phyloP scores from a whole-genome alignment of 306 rosid species.

The Corylus avellana region DNA sequence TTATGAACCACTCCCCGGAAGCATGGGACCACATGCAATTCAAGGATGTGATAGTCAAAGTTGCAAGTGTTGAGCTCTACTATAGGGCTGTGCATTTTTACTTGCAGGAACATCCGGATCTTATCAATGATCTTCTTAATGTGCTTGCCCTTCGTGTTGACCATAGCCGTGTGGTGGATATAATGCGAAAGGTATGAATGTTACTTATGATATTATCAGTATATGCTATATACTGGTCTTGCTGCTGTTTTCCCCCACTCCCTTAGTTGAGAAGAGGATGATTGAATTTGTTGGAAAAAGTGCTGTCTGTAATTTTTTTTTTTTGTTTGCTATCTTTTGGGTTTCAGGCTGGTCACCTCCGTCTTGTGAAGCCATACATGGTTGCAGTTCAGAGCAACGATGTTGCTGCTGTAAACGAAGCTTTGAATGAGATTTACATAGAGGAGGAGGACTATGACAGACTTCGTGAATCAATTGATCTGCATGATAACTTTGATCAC shows the following conservation, averaged over 20 bases:
- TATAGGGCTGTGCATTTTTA: constrained; percentile 98
- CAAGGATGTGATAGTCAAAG: constrained; percentile 89
- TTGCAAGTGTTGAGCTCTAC: constrained; percentile 93
- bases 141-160: constrained; percentile 98
- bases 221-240: no score
- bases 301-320: background rate
- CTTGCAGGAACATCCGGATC: constrained; percentile 99
- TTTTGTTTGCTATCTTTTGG: background rate
- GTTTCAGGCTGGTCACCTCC: constrained; percentile 88
- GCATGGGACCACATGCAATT: constrained; percentile 99
- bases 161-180: constrained; percentile 98
- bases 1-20: constrained; percentile 98
- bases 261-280: background rate
- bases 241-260: background rate
- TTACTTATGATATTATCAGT: background rate
- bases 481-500: constrained; percentile 97
- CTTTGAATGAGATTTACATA: constrained; percentile 92
- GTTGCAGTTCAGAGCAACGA: constrained; percentile 99
- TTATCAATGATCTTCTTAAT: constrained; percentile 92
- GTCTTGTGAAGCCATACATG: constrained; percentile 99
- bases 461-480: constrained; percentile 95
- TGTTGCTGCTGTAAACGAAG: constrained; percentile 97
- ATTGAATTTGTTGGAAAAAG: background rate
- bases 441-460: constrained; percentile 99
- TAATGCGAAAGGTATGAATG: constrained; percentile 82